Conservation (phyloP, 352 stramenopile species). For the Globisporangium ultimum region DNA sequence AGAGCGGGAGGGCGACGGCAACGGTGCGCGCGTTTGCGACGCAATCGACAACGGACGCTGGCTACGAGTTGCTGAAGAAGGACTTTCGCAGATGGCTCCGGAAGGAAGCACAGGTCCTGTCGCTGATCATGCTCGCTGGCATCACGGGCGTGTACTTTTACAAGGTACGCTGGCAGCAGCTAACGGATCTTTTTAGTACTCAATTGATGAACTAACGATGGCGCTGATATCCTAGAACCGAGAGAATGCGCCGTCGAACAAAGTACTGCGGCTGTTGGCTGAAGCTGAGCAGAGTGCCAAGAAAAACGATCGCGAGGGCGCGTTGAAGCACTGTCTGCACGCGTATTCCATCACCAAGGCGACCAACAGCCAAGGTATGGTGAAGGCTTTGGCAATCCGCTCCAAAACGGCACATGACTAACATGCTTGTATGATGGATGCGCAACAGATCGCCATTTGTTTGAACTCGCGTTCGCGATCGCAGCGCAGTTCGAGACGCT, state of each 20-base stretch:
- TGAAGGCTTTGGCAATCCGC: not conserved
- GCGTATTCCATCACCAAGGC: constrained; percentile 61
- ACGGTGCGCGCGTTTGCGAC: constrained; percentile 5
- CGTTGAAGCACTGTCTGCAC: constrained; percentile 64
- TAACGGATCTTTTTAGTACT: no score
- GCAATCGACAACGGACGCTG: not conserved
- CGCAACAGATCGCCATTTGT: constrained; percentile 77
- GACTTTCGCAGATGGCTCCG: constrained; percentile 66
- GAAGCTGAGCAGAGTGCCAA: constrained; percentile 44
- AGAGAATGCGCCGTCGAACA: constrained; percentile 47
- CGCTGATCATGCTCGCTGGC: constrained; percentile 39
- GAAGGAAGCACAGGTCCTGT: constrained; percentile 46
- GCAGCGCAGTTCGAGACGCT: constrained; percentile 73
- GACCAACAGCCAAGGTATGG: constrained; percentile 60
- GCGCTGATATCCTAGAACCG: constrained; percentile 38
- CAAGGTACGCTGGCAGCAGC: constrained; percentile 25
- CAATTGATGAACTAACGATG: not conserved
- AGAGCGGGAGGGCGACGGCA: no score
- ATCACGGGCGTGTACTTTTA: constrained; percentile 63
- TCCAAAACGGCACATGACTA: not conserved
- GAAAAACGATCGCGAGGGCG: constrained; percentile 40
- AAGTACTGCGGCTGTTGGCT: constrained; percentile 48
- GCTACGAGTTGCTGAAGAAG: constrained; percentile 47
- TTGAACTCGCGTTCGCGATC: constrained; percentile 73
- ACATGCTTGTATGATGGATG: not conserved